Percentiles rank a stretch among this genome's conserved stretches.
Evolutionary conservation across 129 eudicot species (phyloP).

Genomic region (Artemisia tridentata): DNA sequence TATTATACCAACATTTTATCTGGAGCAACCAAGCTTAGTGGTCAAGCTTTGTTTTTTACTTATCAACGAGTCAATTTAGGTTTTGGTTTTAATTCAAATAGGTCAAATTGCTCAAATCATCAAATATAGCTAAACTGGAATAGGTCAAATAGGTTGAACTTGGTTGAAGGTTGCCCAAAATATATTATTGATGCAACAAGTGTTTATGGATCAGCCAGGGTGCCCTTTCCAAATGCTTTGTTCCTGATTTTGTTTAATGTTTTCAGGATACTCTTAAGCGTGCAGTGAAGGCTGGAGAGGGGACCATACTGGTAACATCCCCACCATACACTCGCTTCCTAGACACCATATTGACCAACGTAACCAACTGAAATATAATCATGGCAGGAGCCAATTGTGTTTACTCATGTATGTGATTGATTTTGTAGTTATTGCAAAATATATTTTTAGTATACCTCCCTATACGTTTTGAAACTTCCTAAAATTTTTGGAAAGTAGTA

Average conservation of each 20-base stretch:
- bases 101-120: not conserved
- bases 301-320: constrained; percentile 87
- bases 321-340: no score
- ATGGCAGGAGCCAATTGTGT: no score
- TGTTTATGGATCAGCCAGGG: not conserved
- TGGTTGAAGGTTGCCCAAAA: not conserved
- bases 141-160: not conserved
- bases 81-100: not conserved
- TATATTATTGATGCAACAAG: no score
- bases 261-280: constrained; percentile 91
- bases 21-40: not conserved
- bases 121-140: not conserved
- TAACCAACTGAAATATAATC: no score
- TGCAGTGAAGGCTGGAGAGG: constrained; percentile 91
- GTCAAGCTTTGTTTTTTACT: not conserved
- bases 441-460: no score
- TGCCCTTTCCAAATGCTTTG: not conserved
- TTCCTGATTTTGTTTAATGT: not conserved
- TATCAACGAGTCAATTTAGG: not conserved
- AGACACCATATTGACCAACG: no score
- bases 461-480: no score
- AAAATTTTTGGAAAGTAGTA: no score
- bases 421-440: no score
- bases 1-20: not conserved
- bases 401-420: no score